These are phyloP conservation scores for Nicotiana tabacum DNA, from an alignment of 257 asterid species.

Conservation along the genomic window DNA sequence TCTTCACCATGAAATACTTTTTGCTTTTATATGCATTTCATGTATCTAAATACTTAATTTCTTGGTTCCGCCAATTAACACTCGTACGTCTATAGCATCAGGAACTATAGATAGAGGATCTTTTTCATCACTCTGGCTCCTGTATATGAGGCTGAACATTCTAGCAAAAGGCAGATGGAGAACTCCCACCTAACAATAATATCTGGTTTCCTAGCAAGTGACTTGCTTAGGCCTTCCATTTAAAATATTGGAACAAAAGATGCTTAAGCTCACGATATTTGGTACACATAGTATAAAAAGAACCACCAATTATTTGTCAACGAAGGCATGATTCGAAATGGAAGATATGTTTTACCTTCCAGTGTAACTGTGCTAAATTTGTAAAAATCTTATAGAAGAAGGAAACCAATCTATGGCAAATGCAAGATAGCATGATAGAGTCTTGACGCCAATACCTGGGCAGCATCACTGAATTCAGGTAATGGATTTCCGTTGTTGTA, in stretches of 20 bases:
- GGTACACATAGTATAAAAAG: background rate
- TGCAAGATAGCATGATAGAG: background rate
- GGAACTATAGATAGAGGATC: background rate
- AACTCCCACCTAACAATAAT: background rate
- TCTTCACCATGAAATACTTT: background rate
- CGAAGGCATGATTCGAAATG: background rate
- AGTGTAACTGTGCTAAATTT: background rate
- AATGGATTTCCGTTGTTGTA: constrained; percentile 87
- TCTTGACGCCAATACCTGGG: constrained; percentile 52
- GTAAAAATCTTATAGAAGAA: background rate
- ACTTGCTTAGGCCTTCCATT: background rate
- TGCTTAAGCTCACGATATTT: background rate
- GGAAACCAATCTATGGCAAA: background rate
- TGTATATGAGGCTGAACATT: background rate
- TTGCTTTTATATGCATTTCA: background rate
- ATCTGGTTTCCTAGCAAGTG: background rate
- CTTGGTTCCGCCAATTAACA: background rate
- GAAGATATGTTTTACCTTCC: background rate
- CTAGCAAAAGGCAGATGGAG: background rate
- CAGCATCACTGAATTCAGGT: constrained; percentile 80
- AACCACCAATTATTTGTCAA: background rate
- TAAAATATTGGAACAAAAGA: background rate
- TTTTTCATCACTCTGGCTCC: background rate
- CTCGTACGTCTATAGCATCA: background rate
- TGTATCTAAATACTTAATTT: background rate